phyloP scores from a whole-genome alignment of 2,329 filamentous ascomycete species.

The Pyricularia sp. region DNA sequence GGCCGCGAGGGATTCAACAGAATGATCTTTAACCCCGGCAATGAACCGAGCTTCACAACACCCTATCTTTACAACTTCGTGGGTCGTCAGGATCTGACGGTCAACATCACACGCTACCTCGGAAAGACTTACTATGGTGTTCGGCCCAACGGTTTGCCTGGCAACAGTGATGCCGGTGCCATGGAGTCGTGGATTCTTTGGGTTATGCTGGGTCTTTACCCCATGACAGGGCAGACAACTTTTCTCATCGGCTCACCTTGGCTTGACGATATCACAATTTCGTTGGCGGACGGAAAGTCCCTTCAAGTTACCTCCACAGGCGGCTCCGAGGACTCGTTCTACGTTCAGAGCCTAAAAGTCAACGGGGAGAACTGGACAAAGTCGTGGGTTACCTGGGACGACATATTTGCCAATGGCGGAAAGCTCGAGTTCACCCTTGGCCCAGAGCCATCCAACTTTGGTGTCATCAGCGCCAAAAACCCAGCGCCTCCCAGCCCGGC shows the following conservation, averaged over 20 bases:
- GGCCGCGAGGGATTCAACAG: conserved; percentile 30
- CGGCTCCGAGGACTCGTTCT: conserved; percentile 33
- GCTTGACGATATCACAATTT: conserved; percentile 46
- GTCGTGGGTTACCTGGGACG: conserved; percentile 52
- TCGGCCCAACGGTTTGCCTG: conserved; percentile 44
- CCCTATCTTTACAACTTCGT: conserved; percentile 60
- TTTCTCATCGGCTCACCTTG: conserved; percentile 54
- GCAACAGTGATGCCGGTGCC: conserved; percentile 58
- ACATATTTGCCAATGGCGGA: conserved; percentile 51
- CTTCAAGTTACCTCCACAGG: conserved; percentile 42
- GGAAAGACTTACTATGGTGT: conserved; percentile 47
- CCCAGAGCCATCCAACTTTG: conserved; percentile 35
- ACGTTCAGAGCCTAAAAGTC: conserved; percentile 53
- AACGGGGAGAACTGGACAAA: conserved; percentile 51
- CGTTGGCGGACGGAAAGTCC: conserved; percentile 39
- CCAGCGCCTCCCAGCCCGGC: conserved; percentile 45
- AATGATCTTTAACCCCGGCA: conserved; percentile 54
- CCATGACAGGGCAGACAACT: conserved; percentile 53
- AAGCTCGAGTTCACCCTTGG: conserved; percentile 54
- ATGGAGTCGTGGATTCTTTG: conserved; percentile 61
- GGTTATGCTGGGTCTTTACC: conserved; percentile 57
- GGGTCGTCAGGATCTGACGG: conserved; percentile 46
- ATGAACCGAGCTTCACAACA: conserved; percentile 53
- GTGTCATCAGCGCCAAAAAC: conserved; percentile 33
- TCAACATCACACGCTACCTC: conserved; percentile 42